phyloP scores from a whole-genome alignment of 78 protist species.

The Guillardia theta region DNA sequence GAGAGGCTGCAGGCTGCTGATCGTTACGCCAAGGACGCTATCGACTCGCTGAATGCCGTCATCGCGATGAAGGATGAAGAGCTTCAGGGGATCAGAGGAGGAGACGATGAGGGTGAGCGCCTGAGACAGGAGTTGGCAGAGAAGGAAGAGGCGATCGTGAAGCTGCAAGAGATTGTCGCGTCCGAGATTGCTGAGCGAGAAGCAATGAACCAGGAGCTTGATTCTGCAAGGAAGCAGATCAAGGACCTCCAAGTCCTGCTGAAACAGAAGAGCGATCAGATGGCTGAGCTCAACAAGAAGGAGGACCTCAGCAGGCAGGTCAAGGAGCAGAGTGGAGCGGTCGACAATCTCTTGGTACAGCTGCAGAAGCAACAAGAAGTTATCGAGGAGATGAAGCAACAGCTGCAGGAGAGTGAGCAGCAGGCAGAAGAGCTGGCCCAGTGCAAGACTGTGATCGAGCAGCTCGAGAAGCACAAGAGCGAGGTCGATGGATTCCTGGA shows the following conservation, averaged over 20 bases:
- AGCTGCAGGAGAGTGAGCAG: not conserved
- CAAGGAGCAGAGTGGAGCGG: too few species aligned
- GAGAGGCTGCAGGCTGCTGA: too few species aligned
- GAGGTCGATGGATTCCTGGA: not conserved
- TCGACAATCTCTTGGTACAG: not conserved
- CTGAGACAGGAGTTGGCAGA: too few species aligned
- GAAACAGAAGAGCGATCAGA: not conserved
- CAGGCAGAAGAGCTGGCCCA: not conserved
- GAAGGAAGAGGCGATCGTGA: too few species aligned
- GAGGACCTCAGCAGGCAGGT: too few species aligned
- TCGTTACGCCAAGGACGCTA: too few species aligned
- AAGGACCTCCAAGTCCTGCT: not conserved
- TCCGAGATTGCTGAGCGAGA: not conserved
- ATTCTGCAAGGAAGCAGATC: not conserved
- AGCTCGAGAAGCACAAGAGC: not conserved
- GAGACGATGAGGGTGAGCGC: too few species aligned
- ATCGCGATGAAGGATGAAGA: too few species aligned
- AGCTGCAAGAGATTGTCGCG: too few species aligned
- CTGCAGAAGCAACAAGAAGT: not conserved
- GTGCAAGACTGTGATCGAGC: not conserved
- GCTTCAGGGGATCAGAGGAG: too few species aligned
- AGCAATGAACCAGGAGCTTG: not conserved
- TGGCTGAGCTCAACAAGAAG: too few species aligned
- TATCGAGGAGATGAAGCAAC: not conserved
- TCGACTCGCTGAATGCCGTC: too few species aligned